A percentile compares a stretch with the other conserved stretches of the same genome.
These are phyloP conservation scores for Zelopaecilomyces penicillatus DNA, from an alignment of 2,329 filamentous ascomycete genomes.

Conservation along the genomic window DNA sequence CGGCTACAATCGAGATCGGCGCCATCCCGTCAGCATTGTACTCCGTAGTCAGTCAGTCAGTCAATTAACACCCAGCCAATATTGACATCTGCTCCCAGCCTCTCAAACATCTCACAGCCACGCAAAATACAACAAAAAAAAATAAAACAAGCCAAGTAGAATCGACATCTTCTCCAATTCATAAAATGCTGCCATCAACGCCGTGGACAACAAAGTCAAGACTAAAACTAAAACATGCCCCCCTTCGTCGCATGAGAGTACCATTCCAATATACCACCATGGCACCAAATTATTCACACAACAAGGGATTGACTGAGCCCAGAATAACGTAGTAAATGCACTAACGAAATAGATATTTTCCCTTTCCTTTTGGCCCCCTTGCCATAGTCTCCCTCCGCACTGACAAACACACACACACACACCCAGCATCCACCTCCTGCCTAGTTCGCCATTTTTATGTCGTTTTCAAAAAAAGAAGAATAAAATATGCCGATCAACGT, in stretches of 20 bases:
- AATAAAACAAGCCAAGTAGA: constrained; percentile 5
- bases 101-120: too few relatives aligned
- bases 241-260: constrained; percentile 12
- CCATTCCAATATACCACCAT: not conserved
- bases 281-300: too few relatives aligned
- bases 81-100: too few relatives aligned
- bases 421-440: not conserved
- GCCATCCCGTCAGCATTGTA: too few relatives aligned
- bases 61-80: too few relatives aligned
- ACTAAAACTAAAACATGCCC: constrained; percentile 10
- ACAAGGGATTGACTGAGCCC: too few relatives aligned
- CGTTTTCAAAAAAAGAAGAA: too few relatives aligned
- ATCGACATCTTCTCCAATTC: constrained; percentile 3
- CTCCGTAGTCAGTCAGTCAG: too few relatives aligned
- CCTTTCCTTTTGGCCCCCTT: not conserved
- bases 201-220: constrained; percentile 1
- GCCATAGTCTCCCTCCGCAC: not conserved
- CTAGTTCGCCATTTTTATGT: too few relatives aligned
- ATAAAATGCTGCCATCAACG: constrained; percentile 11
- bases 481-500: too few relatives aligned
- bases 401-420: not conserved
- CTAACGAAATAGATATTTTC: not conserved
- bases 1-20: too few relatives aligned
- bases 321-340: not conserved
- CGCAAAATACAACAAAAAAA: constrained; percentile 9